phyloP scores from a whole-genome alignment of 2,329 filamentous ascomycete genomes.

The Ceratocystis diversiconidia region DNA sequence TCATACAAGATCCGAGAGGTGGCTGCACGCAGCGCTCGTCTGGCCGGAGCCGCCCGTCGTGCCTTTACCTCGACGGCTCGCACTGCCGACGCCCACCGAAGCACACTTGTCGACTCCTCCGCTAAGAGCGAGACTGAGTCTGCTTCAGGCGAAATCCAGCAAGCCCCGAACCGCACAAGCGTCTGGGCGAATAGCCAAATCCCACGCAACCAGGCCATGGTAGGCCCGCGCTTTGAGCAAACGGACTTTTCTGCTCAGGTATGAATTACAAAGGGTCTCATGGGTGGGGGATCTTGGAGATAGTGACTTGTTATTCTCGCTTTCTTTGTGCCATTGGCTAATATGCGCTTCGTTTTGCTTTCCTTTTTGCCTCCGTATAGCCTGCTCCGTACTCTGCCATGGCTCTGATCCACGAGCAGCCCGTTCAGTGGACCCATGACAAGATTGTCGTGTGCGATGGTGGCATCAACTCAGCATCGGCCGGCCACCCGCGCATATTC shows the following conservation, averaged over 20 bases:
- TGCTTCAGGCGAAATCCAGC: constrained; percentile 45
- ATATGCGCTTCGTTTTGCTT: not conserved
- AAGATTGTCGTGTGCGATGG: constrained; percentile 78
- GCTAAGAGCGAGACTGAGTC: constrained; percentile 24
- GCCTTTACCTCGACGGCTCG: not conserved
- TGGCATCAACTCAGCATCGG: constrained; percentile 69
- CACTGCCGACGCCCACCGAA: not conserved
- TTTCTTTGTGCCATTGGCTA: not conserved
- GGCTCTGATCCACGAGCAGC: constrained; percentile 89
- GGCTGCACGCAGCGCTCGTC: not conserved
- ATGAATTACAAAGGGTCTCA: constrained; percentile 23
- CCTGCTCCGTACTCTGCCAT: constrained; percentile 83
- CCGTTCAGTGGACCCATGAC: constrained; percentile 79
- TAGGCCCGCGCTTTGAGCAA: constrained; percentile 90
- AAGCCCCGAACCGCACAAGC: constrained; percentile 64
- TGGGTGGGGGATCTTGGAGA: not conserved
- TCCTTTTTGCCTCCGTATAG: constrained; percentile 32
- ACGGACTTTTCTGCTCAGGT: constrained; percentile 89
- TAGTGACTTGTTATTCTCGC: too few species aligned
- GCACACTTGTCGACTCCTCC: constrained; percentile 9
- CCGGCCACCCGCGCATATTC: constrained; percentile 84
- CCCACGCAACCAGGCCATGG: constrained; percentile 71
- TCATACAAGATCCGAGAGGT: not conserved
- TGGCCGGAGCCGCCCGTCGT: not conserved
- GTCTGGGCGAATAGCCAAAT: constrained; percentile 82